A percentile compares a stretch with the other conserved stretches of the same genome.
phyloP scores from a whole-genome alignment of 805 yeast genomes.

The Candida easanensis region DNA sequence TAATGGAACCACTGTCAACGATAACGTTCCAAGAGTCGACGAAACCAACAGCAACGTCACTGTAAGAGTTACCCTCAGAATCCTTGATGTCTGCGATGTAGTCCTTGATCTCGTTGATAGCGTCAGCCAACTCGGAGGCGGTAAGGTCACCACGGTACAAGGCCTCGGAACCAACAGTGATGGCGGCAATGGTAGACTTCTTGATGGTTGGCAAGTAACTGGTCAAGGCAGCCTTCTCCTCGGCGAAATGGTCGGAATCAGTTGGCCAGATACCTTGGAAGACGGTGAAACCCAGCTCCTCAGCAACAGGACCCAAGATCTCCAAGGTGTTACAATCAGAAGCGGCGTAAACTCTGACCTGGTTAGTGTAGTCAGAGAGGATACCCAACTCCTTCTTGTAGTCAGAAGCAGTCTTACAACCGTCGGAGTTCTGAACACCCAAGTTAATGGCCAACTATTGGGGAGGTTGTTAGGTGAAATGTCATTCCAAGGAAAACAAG shows the following conservation, averaged over 20 bases:
- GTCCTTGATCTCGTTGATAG: conserved; percentile 60
- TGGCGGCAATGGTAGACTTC: conserved; percentile 63
- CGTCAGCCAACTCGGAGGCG: conserved; percentile 66
- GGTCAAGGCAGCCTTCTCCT: conserved; percentile 71
- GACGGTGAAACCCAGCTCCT: conserved; percentile 67
- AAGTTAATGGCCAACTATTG: conserved; percentile 71
- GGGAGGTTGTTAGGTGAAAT: conserved; percentile 16
- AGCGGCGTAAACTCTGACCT: conserved; percentile 84
- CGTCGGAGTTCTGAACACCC: conserved; percentile 70
- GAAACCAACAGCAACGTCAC: conserved; percentile 76
- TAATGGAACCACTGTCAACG: conserved; percentile 71
- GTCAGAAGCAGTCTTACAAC: conserved; percentile 73
- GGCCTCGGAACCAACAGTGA: conserved; percentile 95
- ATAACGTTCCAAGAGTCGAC: conserved; percentile 95
- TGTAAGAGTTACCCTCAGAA: conserved; percentile 76
- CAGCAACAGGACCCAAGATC: conserved; percentile 84
- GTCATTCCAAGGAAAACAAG: neutral
- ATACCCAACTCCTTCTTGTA: conserved; percentile 64
- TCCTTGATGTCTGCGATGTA: conserved; percentile 63
- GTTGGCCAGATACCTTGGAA: conserved; percentile 94
- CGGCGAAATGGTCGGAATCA: conserved; percentile 71
- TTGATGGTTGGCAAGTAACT: conserved; percentile 71
- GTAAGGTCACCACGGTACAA: conserved; percentile 86
- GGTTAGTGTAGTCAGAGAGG: conserved; percentile 56
- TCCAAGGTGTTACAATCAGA: conserved; percentile 92